These are phyloP conservation scores for Colletotrichum phormii DNA, from an alignment of 2,329 filamentous ascomycete genomes.

Conservation along the genomic window DNA sequence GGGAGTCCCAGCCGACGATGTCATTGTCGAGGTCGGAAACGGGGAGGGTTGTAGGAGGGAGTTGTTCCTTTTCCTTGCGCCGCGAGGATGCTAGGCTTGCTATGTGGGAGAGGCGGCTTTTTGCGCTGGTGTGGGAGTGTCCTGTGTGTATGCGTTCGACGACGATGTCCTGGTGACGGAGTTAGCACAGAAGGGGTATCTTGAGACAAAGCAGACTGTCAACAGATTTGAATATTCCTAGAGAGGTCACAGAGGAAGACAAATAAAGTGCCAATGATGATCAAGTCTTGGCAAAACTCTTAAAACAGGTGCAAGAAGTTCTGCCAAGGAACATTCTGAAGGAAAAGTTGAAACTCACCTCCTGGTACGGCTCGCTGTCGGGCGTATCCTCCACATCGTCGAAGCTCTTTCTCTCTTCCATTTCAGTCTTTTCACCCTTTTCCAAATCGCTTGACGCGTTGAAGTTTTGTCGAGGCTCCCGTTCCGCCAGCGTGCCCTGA, in stretches of 20 bases:
- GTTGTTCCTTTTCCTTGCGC: slow-evolving; percentile 43
- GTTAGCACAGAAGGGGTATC: neutral
- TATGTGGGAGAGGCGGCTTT: slow-evolving; percentile 41
- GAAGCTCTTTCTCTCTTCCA: slow-evolving; percentile 33
- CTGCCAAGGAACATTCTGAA: neutral
- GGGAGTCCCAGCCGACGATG: slow-evolving; percentile 71
- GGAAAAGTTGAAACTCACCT: slow-evolving; percentile 6
- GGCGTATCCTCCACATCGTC: slow-evolving; percentile 29
- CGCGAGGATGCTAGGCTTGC: slow-evolving; percentile 41
- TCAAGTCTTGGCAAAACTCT: neutral
- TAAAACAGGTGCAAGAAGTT: neutral
- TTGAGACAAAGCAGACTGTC: no score
- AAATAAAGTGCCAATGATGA: neutral
- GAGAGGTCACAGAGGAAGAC: neutral
- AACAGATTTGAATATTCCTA: neutral
- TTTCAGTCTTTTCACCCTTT: slow-evolving; percentile 1
- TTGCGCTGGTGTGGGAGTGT: slow-evolving; percentile 38
- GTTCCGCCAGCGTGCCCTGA: slow-evolving; percentile 24
- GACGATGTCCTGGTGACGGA: neutral
- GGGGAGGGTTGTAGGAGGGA: slow-evolving; percentile 54
- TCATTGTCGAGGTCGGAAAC: slow-evolving; percentile 62
- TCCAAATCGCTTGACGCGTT: slow-evolving; percentile 8
- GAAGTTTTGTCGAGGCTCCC: slow-evolving; percentile 8
- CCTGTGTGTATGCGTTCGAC: slow-evolving; percentile 14
- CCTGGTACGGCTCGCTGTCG: slow-evolving; percentile 32